Conservation (phyloP, 352 stramenopile species). For the Pythium rhizo-oryzae region DNA sequence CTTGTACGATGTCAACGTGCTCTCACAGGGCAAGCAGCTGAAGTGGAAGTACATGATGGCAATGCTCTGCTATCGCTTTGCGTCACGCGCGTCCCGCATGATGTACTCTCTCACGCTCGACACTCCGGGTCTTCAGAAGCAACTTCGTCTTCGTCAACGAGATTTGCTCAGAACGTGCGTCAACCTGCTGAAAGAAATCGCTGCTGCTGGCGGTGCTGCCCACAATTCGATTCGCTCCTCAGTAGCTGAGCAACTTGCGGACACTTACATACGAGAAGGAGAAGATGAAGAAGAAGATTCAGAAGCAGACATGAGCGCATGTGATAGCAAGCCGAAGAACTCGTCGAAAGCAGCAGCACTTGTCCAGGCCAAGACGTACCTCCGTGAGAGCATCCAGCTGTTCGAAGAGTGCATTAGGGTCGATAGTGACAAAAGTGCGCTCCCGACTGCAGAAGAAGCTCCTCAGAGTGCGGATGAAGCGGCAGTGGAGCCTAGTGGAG, state of each 20-base stretch:
- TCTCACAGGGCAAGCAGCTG: conserved; percentile 81
- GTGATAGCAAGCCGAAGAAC: conserved; percentile 3
- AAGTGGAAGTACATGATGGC: conserved; percentile 94
- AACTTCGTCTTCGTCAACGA: conserved; percentile 73
- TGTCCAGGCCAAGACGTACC: conserved; percentile 61
- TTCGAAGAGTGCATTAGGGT: conserved; percentile 70
- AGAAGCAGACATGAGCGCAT: neutral
- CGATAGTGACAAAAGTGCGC: conserved; percentile 11
- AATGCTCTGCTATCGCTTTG: conserved; percentile 89
- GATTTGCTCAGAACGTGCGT: conserved; percentile 80
- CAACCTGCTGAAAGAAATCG: conserved; percentile 72
- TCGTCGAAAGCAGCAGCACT: conserved; percentile 17
- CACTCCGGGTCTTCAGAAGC: conserved; percentile 54
- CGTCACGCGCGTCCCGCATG: conserved; percentile 66
- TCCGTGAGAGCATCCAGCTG: conserved; percentile 66
- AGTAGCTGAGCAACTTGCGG: conserved; percentile 78
- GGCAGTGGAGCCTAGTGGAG: conserved; percentile 21
- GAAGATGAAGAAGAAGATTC: conserved; percentile 15
- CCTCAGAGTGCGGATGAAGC: conserved; percentile 9
- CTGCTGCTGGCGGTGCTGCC: conserved; percentile 50
- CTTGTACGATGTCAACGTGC: conserved; percentile 82
- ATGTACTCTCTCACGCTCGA: conserved; percentile 61
- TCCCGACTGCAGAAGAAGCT: conserved; percentile 22
- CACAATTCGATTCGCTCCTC: conserved; percentile 82
- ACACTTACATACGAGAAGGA: conserved; percentile 74